These are phyloP conservation scores for Trichoderma koningii DNA, from an alignment of 2,329 filamentous ascomycete genomes.

Conservation along the genomic window DNA sequence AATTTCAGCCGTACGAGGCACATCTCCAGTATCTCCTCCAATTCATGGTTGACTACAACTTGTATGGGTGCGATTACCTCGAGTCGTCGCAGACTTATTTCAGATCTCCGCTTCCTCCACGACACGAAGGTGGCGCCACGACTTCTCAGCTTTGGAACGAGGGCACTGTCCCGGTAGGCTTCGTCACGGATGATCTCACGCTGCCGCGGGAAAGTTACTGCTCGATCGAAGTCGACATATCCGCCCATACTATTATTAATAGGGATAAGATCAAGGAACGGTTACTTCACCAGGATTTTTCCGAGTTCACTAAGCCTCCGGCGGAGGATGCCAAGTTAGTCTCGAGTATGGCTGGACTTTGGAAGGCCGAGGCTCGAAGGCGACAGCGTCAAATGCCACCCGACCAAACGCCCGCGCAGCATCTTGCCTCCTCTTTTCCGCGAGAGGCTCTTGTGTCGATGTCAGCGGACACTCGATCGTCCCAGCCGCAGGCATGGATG, in stretches of 20 bases:
- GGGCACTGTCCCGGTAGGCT: slow-evolving; percentile 60
- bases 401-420: slow-evolving; percentile 56
- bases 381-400: slow-evolving; percentile 72
- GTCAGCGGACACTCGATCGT: slow-evolving; percentile 77
- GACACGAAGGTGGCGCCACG: slow-evolving; percentile 62
- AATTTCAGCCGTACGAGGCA: slow-evolving; percentile 90
- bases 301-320: slow-evolving; percentile 68
- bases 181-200: slow-evolving; percentile 56
- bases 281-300: slow-evolving; percentile 83
- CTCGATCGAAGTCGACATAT: slow-evolving; percentile 85
- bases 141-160: slow-evolving; percentile 77
- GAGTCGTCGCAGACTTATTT: slow-evolving; percentile 71
- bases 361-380: slow-evolving; percentile 84
- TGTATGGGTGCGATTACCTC: slow-evolving; percentile 91
- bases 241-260: slow-evolving; percentile 85
- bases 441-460: slow-evolving; percentile 82
- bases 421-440: slow-evolving; percentile 66
- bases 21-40: slow-evolving; percentile 91
- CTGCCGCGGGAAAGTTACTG: slow-evolving; percentile 85
- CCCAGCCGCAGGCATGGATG: slow-evolving; percentile 80
- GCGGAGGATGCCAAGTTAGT: slow-evolving; percentile 76
- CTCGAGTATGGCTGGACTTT: slow-evolving; percentile 89
- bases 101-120: slow-evolving; percentile 71
- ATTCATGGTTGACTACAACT: slow-evolving; percentile 98
- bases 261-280: slow-evolving; percentile 73